Conservation (phyloP, 192 early-diverging fungal genomes). For the Blastocladiella britannica region DNA sequence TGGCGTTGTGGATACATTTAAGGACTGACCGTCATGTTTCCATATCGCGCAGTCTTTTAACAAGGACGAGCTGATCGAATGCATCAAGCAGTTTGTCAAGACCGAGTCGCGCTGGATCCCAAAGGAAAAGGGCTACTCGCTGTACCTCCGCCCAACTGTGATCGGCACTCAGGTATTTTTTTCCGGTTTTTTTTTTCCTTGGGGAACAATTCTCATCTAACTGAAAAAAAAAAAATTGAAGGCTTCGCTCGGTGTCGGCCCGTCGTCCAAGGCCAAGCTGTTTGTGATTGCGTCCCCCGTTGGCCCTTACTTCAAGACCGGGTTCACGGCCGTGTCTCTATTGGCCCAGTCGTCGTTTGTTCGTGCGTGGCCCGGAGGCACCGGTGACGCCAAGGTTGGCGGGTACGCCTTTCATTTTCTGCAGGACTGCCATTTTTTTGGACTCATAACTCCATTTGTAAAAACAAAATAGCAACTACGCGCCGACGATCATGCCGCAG, state of each 20-base stretch:
- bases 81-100: conserved; percentile 63
- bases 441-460: too few relatives aligned
- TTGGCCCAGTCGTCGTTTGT: conserved; percentile 66
- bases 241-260: conserved; percentile 48
- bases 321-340: conserved; percentile 69
- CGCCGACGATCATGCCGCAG: conserved; percentile 40
- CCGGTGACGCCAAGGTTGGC: conserved; percentile 81
- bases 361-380: conserved; percentile 88
- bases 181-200: conserved; percentile 1
- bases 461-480: conserved; percentile 17
- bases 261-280: conserved; percentile 52
- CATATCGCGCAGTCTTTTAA: conserved; percentile 33
- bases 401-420: conserved; percentile 16
- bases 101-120: conserved; percentile 79
- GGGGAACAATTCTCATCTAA: conserved; percentile 11
- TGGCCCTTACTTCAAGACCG: conserved; percentile 90
- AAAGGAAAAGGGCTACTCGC: conserved; percentile 67
- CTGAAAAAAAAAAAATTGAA: too few relatives aligned
- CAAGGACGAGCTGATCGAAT: conserved; percentile 50
- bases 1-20: conserved; percentile 6
- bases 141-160: conserved; percentile 81
- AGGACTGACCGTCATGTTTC: conserved; percentile 5
- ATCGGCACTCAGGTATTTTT: conserved; percentile 61
- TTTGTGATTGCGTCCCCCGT: conserved; percentile 82
- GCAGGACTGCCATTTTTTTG: neutral